Evolutionary conservation across 768 basidiomycete species (phyloP).

Genomic region (Panaeolus papilionaceus): DNA sequence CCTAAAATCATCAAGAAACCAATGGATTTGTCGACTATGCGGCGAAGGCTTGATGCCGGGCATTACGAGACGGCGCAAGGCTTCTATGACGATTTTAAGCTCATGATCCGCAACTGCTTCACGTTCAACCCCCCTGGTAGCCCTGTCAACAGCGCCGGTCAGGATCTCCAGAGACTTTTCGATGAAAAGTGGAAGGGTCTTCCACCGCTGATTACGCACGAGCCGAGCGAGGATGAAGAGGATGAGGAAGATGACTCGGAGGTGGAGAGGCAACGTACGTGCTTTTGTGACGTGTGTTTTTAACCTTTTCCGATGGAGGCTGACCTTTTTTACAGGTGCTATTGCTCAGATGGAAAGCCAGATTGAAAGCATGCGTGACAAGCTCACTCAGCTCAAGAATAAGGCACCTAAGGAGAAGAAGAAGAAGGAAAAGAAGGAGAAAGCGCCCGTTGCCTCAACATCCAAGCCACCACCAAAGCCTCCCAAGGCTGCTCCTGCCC

Average conservation of each 20-base stretch:
- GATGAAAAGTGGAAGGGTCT: slow-evolving; percentile 90
- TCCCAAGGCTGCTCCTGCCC: slow-evolving; percentile 42
- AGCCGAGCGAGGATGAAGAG: slow-evolving; percentile 70
- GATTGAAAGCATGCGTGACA: slow-evolving; percentile 78
- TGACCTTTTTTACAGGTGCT: slow-evolving; percentile 52
- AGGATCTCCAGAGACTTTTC: slow-evolving; percentile 85
- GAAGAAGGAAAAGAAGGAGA: slow-evolving; percentile 72
- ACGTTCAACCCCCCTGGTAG: slow-evolving; percentile 90
- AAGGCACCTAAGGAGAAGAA: slow-evolving; percentile 70
- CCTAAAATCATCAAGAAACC: slow-evolving; percentile 90
- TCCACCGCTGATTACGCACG: slow-evolving; percentile 69
- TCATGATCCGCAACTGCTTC: slow-evolving; percentile 95
- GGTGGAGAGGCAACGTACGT: slow-evolving; percentile 72
- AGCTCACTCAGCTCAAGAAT: slow-evolving; percentile 66
- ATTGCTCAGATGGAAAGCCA: slow-evolving; percentile 83
- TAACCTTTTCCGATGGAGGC: slow-evolving; percentile 14
- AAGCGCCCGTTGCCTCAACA: slow-evolving; percentile 62
- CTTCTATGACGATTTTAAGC: slow-evolving; percentile 90
- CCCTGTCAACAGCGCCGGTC: slow-evolving; percentile 85
- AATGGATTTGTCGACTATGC: slow-evolving; percentile 94
- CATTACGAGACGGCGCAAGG: slow-evolving; percentile 81
- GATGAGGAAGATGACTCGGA: slow-evolving; percentile 74
- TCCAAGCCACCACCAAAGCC: slow-evolving; percentile 65
- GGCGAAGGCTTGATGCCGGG: slow-evolving; percentile 77
- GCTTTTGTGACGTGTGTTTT: slow-evolving; percentile 20